Evolutionary conservation across 2,329 filamentous ascomycete genomes (phyloP).

Genomic region (Alternaria arbusti): DNA sequence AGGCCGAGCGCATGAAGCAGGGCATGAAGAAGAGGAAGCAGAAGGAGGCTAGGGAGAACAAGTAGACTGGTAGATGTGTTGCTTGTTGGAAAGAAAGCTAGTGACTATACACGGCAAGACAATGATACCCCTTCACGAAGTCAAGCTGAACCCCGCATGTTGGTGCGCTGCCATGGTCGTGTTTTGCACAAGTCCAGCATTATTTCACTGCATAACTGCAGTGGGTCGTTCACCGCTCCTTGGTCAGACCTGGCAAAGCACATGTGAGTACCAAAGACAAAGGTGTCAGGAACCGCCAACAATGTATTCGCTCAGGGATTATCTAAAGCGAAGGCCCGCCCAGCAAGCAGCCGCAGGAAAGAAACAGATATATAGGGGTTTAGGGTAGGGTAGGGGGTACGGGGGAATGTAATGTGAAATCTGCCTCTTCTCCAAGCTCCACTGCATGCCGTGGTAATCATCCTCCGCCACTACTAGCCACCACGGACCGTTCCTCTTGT

Average conservation of each 20-base stretch:
- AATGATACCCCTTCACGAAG: constrained; percentile 9
- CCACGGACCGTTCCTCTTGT: neutral
- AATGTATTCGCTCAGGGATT: constrained; percentile 42
- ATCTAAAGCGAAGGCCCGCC: constrained; percentile 38
- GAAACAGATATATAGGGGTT: constrained; percentile 37
- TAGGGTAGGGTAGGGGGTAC: constrained; percentile 25
- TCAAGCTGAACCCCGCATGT: neutral
- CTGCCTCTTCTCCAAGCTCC: constrained; percentile 18
- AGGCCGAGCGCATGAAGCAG: constrained; percentile 65
- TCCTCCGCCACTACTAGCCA: constrained; percentile 17
- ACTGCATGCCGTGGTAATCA: constrained; percentile 12
- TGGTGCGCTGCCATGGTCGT: neutral
- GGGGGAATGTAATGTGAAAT: constrained; percentile 21
- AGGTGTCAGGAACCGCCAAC: constrained; percentile 20
- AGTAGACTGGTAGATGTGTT: neutral
- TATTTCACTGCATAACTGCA: neutral
- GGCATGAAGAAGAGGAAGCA: constrained; percentile 73
- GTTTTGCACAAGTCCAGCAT: neutral
- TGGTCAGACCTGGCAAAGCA: neutral
- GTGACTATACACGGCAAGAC: neutral
- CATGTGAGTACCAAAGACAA: neutral
- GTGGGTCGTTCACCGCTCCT: neutral
- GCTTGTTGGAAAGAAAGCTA: neutral
- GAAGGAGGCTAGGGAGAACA: constrained; percentile 61
- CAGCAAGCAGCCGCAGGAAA: constrained; percentile 34